A percentile compares a stretch with the other conserved stretches of the same genome.
Evolutionary conservation across 768 basidiomycete species (phyloP).

Genomic region (Asterophora lycoperdoides): DNA sequence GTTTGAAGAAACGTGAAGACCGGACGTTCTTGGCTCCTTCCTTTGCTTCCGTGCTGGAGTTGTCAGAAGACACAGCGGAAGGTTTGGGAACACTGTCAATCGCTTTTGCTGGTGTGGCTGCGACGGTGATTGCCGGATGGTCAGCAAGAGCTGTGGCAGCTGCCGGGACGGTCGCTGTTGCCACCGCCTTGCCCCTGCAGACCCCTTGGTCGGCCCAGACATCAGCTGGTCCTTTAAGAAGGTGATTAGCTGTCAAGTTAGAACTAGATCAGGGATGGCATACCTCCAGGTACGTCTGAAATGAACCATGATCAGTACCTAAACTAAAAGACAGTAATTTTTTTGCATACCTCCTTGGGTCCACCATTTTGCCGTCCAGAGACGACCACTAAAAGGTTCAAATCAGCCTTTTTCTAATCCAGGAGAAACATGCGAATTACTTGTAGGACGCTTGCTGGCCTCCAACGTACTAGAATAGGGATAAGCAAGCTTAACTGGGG

Average conservation of each 20-base stretch:
- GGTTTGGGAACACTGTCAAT: constrained; percentile 6
- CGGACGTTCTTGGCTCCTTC: not conserved
- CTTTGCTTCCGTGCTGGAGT: not conserved
- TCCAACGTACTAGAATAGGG: constrained; percentile 34
- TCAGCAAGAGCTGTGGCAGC: not conserved
- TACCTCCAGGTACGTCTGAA: constrained; percentile 30
- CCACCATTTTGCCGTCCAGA: constrained; percentile 53
- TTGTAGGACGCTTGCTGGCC: constrained; percentile 37
- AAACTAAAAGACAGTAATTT: not conserved
- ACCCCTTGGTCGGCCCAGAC: constrained; percentile 33
- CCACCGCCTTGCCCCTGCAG: constrained; percentile 18
- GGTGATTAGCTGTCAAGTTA: not conserved
- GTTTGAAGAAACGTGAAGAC: constrained; percentile 12
- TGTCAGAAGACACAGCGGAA: constrained; percentile 1
- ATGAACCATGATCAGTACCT: not conserved
- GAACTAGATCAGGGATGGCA: not conserved
- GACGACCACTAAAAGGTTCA: constrained; percentile 32
- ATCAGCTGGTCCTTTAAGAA: constrained; percentile 23
- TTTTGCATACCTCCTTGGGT: constrained; percentile 29
- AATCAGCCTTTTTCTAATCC: not conserved
- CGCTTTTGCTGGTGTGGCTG: constrained; percentile 1
- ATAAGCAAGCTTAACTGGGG: not conserved
- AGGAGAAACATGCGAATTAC: constrained; percentile 23
- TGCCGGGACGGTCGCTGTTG: not conserved
- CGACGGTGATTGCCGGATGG: not conserved